phyloP scores from a whole-genome alignment of 164 flowering plant genomes.

The Protea cynaroides region DNA sequence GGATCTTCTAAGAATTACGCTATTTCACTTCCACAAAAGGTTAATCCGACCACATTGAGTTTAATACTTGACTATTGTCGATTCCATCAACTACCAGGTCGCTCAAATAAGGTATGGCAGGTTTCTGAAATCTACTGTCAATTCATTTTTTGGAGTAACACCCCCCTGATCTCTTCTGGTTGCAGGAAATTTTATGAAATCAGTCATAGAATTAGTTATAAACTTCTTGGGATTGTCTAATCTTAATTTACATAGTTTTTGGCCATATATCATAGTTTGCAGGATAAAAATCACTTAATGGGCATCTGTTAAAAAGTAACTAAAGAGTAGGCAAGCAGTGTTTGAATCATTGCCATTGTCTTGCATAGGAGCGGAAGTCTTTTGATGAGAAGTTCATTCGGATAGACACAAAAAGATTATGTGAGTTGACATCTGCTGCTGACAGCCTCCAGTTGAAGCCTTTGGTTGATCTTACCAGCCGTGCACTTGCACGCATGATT shows the following conservation, averaged over 20 bases:
- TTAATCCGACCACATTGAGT: conserved; percentile 63
- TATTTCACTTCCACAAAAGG: conserved; percentile 76
- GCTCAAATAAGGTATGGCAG: conserved; percentile 72
- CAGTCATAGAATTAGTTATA: background rate
- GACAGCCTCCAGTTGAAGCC: conserved; percentile 86
- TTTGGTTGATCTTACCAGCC: conserved; percentile 83
- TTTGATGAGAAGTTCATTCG: conserved; percentile 83
- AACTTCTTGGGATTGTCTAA: background rate
- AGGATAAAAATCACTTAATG: background rate
- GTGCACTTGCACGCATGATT: conserved; percentile 91
- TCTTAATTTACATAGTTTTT: background rate
- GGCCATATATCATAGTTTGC: background rate
- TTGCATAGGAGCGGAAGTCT: conserved; percentile 66
- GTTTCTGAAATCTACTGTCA: background rate
- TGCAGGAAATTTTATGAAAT: background rate
- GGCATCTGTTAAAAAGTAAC: too few relatives aligned
- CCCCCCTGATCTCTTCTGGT: background rate
- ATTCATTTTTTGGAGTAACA: background rate
- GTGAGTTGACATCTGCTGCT: conserved; percentile 91
- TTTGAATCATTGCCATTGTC: conserved; percentile 6
- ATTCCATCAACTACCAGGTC: conserved; percentile 90
- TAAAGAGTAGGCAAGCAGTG: background rate
- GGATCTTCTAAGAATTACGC: conserved; percentile 84
- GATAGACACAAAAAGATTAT: conserved; percentile 67
- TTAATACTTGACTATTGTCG: conserved; percentile 86